Conservation (phyloP, 2,329 filamentous ascomycete species). For the Penicillium griseofulvum region DNA sequence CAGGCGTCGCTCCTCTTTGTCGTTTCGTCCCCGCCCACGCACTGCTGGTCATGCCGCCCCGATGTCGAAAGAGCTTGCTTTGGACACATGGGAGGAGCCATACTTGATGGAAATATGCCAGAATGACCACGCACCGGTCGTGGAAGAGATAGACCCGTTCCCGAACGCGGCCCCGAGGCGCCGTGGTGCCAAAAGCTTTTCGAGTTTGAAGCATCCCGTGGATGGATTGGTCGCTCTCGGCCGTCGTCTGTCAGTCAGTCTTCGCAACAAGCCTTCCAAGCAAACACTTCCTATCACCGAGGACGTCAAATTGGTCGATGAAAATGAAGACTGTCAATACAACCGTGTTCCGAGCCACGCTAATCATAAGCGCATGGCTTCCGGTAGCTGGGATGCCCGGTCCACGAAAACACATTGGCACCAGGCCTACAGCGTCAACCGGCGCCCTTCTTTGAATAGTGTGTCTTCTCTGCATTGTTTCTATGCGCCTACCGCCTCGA, state of each 20-base stretch:
- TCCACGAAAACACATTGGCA: conserved; percentile 25
- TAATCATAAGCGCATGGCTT: conserved; percentile 19
- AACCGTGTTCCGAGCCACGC: conserved; percentile 15
- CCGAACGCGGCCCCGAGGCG: conserved; percentile 33
- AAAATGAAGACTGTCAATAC: conserved; percentile 16
- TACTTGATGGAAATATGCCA: conserved; percentile 24
- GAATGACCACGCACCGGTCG: conserved; percentile 23
- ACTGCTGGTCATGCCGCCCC: conserved; percentile 33
- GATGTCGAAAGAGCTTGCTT: conserved; percentile 19
- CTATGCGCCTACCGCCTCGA: conserved; percentile 30
- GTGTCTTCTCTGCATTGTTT: conserved; percentile 35
- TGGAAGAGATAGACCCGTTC: conserved; percentile 36
- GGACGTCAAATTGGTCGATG: conserved; percentile 11
- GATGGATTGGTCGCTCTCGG: conserved; percentile 42
- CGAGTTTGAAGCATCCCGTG: conserved; percentile 42
- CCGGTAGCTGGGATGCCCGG: conserved; percentile 25
- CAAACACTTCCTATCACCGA: conserved; percentile 16
- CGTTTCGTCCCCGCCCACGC: conserved; percentile 37
- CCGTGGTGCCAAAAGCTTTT: conserved; percentile 43
- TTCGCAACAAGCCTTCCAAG: conserved; percentile 39
- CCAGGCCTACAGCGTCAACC: conserved; percentile 32
- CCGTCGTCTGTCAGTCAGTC: conserved; percentile 41
- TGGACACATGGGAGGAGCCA: conserved; percentile 26
- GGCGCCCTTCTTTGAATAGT: conserved; percentile 37
- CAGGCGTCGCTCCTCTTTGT: conserved; percentile 40